Conservation (phyloP, 768 basidiomycete genomes). For the Imleria badia region DNA sequence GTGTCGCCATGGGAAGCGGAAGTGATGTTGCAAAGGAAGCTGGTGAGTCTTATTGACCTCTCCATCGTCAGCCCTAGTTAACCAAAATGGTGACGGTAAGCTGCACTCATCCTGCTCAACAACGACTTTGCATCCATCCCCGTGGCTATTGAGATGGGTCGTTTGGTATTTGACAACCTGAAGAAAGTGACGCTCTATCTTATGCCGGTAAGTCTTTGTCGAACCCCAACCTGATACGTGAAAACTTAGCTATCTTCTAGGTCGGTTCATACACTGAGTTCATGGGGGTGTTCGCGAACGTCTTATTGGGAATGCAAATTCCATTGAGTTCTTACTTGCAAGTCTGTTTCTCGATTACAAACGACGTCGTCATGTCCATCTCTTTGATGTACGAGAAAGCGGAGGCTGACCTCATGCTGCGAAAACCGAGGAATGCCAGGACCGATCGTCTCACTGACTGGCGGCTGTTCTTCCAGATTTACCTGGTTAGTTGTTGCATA, state of each 20-base stretch:
- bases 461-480: conserved; percentile 49
- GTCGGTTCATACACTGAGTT: conserved; percentile 62
- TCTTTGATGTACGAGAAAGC: conserved; percentile 53
- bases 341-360: conserved; percentile 53
- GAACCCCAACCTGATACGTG: background rate
- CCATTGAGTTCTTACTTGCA: conserved; percentile 55
- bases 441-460: conserved; percentile 51
- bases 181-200: conserved; percentile 51
- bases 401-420: conserved; percentile 48
- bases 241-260: conserved; percentile 16
- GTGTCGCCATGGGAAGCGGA: conserved; percentile 53
- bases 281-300: conserved; percentile 54
- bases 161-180: conserved; percentile 58
- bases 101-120: conserved; percentile 52
- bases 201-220: conserved; percentile 36
- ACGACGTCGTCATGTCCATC: conserved; percentile 52
- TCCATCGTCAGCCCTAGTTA: background rate
- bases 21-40: conserved; percentile 56
- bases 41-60: conserved; percentile 32
- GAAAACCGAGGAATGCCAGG: conserved; percentile 49
- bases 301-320: conserved; percentile 59
- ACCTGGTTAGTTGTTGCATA: conserved; percentile 35
- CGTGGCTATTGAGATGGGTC: conserved; percentile 57
- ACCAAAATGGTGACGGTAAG: conserved; percentile 14
- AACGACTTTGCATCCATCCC: conserved; percentile 61